These are phyloP conservation scores for Geranomyces michiganensis DNA, from an alignment of 192 early-diverging fungal species.

Conservation along the genomic window DNA sequence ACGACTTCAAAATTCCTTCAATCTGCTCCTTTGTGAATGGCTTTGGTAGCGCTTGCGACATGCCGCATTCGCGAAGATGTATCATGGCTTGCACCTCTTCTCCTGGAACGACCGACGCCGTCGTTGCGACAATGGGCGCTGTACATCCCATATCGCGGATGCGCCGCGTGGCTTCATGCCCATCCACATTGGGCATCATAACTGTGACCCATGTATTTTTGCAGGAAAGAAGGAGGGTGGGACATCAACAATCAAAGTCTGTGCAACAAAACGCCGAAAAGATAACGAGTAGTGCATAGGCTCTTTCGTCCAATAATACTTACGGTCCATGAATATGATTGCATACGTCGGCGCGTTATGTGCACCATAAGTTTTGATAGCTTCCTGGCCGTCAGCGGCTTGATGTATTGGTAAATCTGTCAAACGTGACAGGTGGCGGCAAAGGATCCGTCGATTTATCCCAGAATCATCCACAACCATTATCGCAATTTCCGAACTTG, in stretches of 20 bases:
- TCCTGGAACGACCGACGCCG: slow-evolving; percentile 27
- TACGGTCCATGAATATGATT: slow-evolving; percentile 31
- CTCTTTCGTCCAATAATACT: neutral
- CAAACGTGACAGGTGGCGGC: slow-evolving; percentile 24
- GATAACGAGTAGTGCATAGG: neutral
- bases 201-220: neutral
- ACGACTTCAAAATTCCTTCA: neutral
- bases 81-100: slow-evolving; percentile 18
- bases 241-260: too few relatives aligned
- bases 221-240: too few relatives aligned
- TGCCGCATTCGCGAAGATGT: slow-evolving; percentile 13
- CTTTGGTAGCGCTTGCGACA: slow-evolving; percentile 23
- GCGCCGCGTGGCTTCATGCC: slow-evolving; percentile 29
- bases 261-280: too few relatives aligned
- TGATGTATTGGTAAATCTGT: slow-evolving; percentile 15
- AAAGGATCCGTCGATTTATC: slow-evolving; percentile 22
- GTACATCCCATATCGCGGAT: slow-evolving; percentile 20
- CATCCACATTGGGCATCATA: slow-evolving; percentile 30
- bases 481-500: neutral
- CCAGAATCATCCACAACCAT: slow-evolving; percentile 25
- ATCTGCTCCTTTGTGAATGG: slow-evolving; percentile 31
- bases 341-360: slow-evolving; percentile 7
- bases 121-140: slow-evolving; percentile 30
- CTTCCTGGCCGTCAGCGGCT: slow-evolving; percentile 33
- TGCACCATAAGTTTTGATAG: slow-evolving; percentile 15